Evolutionary conservation across 2,329 filamentous ascomycete species (phyloP).

Genomic region (Exophiala lecanii-corni): DNA sequence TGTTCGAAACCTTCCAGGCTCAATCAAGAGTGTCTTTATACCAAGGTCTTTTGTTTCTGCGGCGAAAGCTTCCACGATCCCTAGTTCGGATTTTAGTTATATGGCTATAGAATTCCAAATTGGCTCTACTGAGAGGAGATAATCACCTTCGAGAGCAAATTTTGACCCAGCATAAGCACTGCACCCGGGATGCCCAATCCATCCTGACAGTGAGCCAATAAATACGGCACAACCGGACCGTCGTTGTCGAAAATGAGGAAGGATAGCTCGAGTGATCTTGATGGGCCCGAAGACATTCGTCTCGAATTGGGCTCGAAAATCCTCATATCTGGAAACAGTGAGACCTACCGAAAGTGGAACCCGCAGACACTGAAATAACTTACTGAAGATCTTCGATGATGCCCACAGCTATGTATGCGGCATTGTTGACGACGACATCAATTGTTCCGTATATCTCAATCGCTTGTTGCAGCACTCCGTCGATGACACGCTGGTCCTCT

Average conservation of each 20-base stretch:
- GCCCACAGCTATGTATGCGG: constrained; percentile 28
- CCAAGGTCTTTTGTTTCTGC: constrained; percentile 32
- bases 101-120: neutral
- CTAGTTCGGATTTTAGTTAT: constrained; percentile 16
- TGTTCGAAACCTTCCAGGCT: constrained; percentile 30
- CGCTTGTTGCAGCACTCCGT: constrained; percentile 3
- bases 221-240: constrained; percentile 33
- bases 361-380: neutral
- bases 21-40: constrained; percentile 33
- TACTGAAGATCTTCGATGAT: constrained; percentile 29
- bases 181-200: constrained; percentile 26
- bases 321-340: constrained; percentile 19
- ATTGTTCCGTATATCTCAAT: constrained; percentile 24
- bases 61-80: constrained; percentile 21
- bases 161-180: constrained; percentile 37
- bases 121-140: no score
- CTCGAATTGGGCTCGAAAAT: constrained; percentile 31
- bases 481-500: constrained; percentile 7
- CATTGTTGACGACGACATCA: constrained; percentile 35
- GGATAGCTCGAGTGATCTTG: constrained; percentile 32
- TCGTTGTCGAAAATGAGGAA: constrained; percentile 34
- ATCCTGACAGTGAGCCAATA: constrained; percentile 32
- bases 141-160: constrained; percentile 37
- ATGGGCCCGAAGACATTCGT: constrained; percentile 37
- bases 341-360: neutral